Evolutionary conservation across 1,284 basidiomycete species (phyloP).

Genomic region (Tetrapyrgos nigripes): DNA sequence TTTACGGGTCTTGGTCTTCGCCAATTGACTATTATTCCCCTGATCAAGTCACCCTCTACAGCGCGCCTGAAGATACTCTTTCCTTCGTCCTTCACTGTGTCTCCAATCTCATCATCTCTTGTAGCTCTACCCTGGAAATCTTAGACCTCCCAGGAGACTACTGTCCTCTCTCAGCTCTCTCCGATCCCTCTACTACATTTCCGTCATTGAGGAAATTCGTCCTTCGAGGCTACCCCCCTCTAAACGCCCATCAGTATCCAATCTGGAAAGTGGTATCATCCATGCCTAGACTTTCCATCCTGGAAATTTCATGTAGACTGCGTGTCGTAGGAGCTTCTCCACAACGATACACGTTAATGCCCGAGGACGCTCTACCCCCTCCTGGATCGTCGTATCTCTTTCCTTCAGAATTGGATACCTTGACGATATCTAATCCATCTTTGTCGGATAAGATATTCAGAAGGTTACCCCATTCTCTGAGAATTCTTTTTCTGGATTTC

Average conservation of each 20-base stretch:
- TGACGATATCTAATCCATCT: constrained; percentile 16
- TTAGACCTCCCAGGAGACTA: constrained; percentile 16
- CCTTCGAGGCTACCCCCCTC: constrained; percentile 12
- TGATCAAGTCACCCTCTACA: constrained; percentile 8
- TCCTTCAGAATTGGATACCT: constrained; percentile 11
- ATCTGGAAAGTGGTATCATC: constrained; percentile 11
- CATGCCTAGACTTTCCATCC: constrained; percentile 7
- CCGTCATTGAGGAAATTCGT: constrained; percentile 6
- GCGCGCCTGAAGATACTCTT: constrained; percentile 8
- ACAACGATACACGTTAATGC: constrained; percentile 15
- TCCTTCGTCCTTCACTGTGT: constrained; percentile 11
- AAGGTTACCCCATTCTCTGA: constrained; percentile 9
- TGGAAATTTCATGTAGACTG: constrained; percentile 13
- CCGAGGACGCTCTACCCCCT: constrained; percentile 3
- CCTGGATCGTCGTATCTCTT: background rate
- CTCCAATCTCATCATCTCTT: constrained; percentile 10
- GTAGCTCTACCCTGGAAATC: constrained; percentile 4
- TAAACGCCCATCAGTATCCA: constrained; percentile 12
- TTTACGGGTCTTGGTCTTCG: constrained; percentile 1
- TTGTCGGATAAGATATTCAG: constrained; percentile 13
- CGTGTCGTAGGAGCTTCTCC: constrained; percentile 15
- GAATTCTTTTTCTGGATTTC: constrained; percentile 13
- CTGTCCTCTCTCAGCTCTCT: constrained; percentile 7
- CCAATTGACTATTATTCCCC: constrained; percentile 10
- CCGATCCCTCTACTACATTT: background rate